A percentile compares a stretch with the other conserved stretches of the same genome.
phyloP scores from a whole-genome alignment of 2,329 filamentous ascomycete species.

The Trichoderma harzianum region DNA sequence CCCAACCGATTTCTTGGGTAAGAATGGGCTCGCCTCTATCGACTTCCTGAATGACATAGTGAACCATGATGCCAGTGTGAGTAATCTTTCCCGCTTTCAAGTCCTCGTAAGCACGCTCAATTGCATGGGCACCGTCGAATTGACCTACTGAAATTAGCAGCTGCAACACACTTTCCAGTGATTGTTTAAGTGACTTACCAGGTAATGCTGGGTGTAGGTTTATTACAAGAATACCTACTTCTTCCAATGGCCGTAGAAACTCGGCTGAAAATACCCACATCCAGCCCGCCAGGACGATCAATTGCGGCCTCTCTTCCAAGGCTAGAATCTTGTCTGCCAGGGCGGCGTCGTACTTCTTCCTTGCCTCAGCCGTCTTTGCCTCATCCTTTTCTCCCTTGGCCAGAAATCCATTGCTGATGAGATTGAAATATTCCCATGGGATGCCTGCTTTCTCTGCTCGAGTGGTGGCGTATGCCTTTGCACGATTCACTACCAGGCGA shows the following conservation, averaged over 20 bases:
- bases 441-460: slow-evolving; percentile 52
- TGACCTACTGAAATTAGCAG: slow-evolving; percentile 45
- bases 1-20: slow-evolving; percentile 63
- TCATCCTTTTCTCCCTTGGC: slow-evolving; percentile 40
- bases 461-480: slow-evolving; percentile 43
- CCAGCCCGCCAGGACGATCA: slow-evolving; percentile 81
- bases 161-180: neutral
- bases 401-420: slow-evolving; percentile 66
- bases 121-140: slow-evolving; percentile 75
- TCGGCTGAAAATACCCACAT: slow-evolving; percentile 75
- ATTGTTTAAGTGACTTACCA: neutral
- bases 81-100: slow-evolving; percentile 62
- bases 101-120: slow-evolving; percentile 72
- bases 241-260: slow-evolving; percentile 67
- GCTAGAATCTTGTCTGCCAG: slow-evolving; percentile 64
- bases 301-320: slow-evolving; percentile 56
- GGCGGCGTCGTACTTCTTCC: slow-evolving; percentile 67
- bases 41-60: slow-evolving; percentile 64
- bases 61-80: slow-evolving; percentile 83
- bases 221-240: slow-evolving; percentile 64
- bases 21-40: slow-evolving; percentile 33
- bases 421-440: slow-evolving; percentile 76
- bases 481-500: slow-evolving; percentile 46
- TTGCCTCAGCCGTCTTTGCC: slow-evolving; percentile 53
- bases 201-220: slow-evolving; percentile 59